Percentiles rank a stretch among this genome's conserved stretches.
phyloP scores from a whole-genome alignment of 257 asterid species.

The Lycium barbarum region DNA sequence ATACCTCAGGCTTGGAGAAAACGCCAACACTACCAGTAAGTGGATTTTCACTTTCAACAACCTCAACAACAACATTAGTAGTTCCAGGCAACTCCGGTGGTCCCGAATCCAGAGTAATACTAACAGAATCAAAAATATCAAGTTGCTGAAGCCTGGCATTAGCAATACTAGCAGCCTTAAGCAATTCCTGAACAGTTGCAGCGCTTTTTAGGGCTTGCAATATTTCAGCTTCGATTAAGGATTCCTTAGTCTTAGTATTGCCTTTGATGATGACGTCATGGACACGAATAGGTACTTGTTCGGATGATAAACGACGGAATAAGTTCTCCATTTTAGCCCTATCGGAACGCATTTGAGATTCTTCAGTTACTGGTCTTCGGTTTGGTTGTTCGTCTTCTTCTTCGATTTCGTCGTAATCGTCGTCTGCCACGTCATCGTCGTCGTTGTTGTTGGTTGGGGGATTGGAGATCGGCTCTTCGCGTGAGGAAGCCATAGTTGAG shows the following conservation, averaged over 20 bases:
- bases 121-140: conserved; percentile 81
- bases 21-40: conserved; percentile 74
- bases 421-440: conserved; percentile 38
- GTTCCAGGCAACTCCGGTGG: conserved; percentile 96
- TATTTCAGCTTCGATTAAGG: conserved; percentile 65
- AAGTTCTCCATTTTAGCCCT: conserved; percentile 60
- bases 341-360: conserved; percentile 55
- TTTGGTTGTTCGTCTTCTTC: conserved; percentile 43
- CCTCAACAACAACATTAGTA: conserved; percentile 78
- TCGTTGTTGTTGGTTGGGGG: conserved; percentile 24
- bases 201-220: conserved; percentile 61
- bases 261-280: conserved; percentile 92
- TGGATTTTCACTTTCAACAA: conserved; percentile 64
- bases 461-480: conserved; percentile 30
- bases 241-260: conserved; percentile 75
- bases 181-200: conserved; percentile 71
- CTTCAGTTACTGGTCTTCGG: conserved; percentile 39
- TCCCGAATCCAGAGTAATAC: conserved; percentile 77
- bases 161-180: conserved; percentile 65
- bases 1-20: conserved; percentile 86
- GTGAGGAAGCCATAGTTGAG: conserved; percentile 31
- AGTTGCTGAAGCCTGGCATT: conserved; percentile 65
- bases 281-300: conserved; percentile 74
- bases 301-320: conserved; percentile 63
- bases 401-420: conserved; percentile 44